These are phyloP conservation scores for Solanum dulcamara DNA, from an alignment of 257 asterid species.

Conservation along the genomic window DNA sequence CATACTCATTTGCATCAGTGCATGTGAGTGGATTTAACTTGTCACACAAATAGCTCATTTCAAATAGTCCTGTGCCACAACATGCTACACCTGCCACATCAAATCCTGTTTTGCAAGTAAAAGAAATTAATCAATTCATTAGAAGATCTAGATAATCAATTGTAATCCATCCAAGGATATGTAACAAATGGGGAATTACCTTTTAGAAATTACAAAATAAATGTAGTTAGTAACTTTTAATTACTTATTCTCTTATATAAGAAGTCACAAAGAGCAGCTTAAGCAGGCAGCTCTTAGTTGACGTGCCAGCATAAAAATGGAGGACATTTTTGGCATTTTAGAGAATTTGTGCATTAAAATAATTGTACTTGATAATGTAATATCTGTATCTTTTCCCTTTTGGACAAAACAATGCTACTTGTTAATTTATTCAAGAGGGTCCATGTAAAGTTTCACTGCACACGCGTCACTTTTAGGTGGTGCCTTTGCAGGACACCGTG, in stretches of 20 bases:
- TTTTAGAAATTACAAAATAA: not conserved
- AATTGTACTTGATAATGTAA: not conserved
- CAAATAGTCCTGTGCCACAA: slow-evolving; percentile 80
- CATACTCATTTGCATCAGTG: slow-evolving; percentile 64
- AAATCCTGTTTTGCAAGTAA: slow-evolving; percentile 34
- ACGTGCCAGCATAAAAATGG: not conserved
- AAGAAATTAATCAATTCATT: not conserved
- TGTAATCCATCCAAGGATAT: not conserved
- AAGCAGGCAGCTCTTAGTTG: not conserved
- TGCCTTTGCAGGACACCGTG: no score
- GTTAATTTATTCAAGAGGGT: no score
- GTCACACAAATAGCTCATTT: slow-evolving; percentile 77
- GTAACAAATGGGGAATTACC: not conserved
- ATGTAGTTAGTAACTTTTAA: not conserved
- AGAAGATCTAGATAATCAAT: not conserved
- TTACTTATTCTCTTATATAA: not conserved
- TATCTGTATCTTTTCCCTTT: not conserved
- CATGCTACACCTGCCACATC: slow-evolving; percentile 69
- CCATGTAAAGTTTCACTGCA: no score
- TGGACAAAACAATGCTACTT: not conserved
- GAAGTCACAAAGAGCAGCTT: not conserved
- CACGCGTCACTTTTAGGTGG: no score
- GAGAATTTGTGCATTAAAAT: not conserved
- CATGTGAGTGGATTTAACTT: slow-evolving; percentile 70
- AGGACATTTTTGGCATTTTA: not conserved